These are phyloP conservation scores for Russula earlei DNA, from an alignment of 768 basidiomycete genomes.

Conservation along the genomic window DNA sequence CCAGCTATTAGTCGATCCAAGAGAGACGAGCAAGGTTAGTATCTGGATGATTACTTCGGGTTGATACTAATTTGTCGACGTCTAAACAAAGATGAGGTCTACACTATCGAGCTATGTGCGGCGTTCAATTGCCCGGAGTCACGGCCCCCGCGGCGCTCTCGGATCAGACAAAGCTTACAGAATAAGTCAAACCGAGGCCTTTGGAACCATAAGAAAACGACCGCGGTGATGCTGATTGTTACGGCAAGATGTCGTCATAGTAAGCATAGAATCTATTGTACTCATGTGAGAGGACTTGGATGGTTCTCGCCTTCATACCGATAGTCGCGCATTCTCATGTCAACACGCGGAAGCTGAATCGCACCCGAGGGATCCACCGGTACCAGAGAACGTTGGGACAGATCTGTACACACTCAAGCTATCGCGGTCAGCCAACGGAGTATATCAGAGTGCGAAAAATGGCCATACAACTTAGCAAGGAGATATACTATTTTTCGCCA, in stretches of 20 bases:
- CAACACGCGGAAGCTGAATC: neutral
- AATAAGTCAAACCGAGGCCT: too few relatives aligned
- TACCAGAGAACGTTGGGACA: neutral
- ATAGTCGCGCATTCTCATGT: neutral
- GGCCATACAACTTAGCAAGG: neutral
- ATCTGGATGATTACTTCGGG: too few relatives aligned
- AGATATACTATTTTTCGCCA: neutral
- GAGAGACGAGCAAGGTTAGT: too few relatives aligned
- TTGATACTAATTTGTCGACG: too few relatives aligned
- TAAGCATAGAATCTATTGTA: neutral
- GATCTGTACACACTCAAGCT: neutral
- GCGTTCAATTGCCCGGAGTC: too few relatives aligned
- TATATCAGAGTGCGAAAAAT: neutral
- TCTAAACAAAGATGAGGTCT: too few relatives aligned
- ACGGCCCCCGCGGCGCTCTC: too few relatives aligned
- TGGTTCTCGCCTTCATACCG: neutral
- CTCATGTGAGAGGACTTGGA: neutral
- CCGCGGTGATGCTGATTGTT: neutral
- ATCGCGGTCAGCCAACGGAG: neutral
- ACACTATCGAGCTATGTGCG: too few relatives aligned
- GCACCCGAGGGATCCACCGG: neutral
- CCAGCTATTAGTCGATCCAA: too few relatives aligned
- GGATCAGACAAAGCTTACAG: too few relatives aligned
- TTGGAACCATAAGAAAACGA: neutral
- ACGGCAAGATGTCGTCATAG: neutral